Conservation (phyloP, 352 stramenopile genomes). For the Phytopythium kandeliae region DNA sequence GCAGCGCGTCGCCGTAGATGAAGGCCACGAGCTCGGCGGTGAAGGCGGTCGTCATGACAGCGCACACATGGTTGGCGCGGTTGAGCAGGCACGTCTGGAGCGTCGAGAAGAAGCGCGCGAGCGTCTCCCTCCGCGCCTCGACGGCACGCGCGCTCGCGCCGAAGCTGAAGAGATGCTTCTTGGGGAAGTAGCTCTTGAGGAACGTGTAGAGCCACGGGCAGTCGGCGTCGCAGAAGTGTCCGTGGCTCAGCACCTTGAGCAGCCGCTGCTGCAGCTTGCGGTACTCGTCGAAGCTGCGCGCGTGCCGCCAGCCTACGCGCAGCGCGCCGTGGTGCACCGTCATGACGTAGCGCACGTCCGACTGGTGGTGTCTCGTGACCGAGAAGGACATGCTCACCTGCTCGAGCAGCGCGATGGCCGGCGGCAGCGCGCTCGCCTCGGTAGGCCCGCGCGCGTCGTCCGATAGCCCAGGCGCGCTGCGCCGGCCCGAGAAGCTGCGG, state of each 20-base stretch:
- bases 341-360: conserved; percentile 60
- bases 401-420: conserved; percentile 45
- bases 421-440: conserved; percentile 26
- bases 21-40: conserved; percentile 54
- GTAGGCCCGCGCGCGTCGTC: too few relatives aligned
- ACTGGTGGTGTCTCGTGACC: conserved; percentile 40
- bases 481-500: conserved; percentile 17
- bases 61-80: conserved; percentile 54
- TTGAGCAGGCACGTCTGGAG: conserved; percentile 53
- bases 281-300: conserved; percentile 71
- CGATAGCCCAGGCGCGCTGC: conserved; percentile 10
- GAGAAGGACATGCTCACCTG: conserved; percentile 39
- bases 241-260: conserved; percentile 53
- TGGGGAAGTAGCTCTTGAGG: conserved; percentile 75
- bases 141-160: conserved; percentile 30
- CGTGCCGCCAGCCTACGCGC: conserved; percentile 36
- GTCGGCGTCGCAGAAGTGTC: conserved; percentile 67
- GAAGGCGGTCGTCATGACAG: conserved; percentile 22
- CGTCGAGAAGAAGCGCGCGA: conserved; percentile 55
- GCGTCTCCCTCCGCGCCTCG: conserved; percentile 34
- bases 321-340: conserved; percentile 31
- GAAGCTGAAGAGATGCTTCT: conserved; percentile 55
- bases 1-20: conserved; percentile 51
- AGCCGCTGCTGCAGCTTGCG: conserved; percentile 59
- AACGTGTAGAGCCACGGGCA: conserved; percentile 73